Evolutionary conservation across 768 basidiomycete genomes (phyloP), one percentile per base, ranked within the genome.

Genomic region (Termitomyces sp.): DNA sequence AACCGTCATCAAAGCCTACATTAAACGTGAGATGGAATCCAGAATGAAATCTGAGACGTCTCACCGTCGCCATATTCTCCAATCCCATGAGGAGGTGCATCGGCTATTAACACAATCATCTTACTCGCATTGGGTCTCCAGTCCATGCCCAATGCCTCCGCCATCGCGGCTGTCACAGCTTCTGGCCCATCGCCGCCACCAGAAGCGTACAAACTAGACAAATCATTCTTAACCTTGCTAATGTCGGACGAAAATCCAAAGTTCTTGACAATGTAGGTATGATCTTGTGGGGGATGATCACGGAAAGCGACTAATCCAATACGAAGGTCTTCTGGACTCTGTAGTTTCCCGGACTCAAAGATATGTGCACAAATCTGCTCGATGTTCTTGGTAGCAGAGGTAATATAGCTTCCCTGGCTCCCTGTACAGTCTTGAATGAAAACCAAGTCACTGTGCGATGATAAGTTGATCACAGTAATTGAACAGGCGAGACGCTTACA

Each of bases 281-380:
- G 93, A 69, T 98, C 95, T 76, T 98, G 95, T 16, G 95, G 95
- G 26, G 95, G 95, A 69, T 98, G 93, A 76, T 98, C 95, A 60
- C 96, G 85, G 75, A 95, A 98, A 42, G 94, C 95, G 63, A 98
- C 80, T 50, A 98, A 82, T 58, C 95, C 97, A 40, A 98, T 86
- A 61, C 93, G 85, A 22, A 96, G 83, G 71, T 97, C 95, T 67
- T 96, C 94, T 45, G 78, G 82, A 55, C 83, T 78, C 69, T 90
- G 88, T n/a, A 98, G 83, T 67, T 89, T 91, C 42, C 95, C 95
- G 24, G 93, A 95, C 74, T 95, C 89, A 74, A 92, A 92, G 62
- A 98, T 98, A 74, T 91, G 88, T 47, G 89, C 89, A 69, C 91
- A 95, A 68, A 98, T 98, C 69, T 91, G 84, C 68, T 95, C 90